Evolutionary conservation across 1,284 basidiomycete genomes (phyloP).

Genomic region (Vanrija sp.): DNA sequence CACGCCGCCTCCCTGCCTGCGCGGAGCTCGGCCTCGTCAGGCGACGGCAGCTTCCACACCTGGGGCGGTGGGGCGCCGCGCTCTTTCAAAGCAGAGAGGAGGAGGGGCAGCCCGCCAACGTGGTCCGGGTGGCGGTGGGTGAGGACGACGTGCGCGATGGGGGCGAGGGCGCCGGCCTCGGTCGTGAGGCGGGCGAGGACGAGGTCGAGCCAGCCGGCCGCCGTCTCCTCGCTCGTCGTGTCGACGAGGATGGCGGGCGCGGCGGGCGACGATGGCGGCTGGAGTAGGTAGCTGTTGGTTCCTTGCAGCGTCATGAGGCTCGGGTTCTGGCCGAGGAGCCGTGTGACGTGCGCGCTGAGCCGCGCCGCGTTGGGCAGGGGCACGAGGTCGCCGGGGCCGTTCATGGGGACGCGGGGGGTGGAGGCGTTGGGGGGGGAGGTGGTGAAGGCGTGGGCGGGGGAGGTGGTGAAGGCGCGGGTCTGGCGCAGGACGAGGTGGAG

Average conservation of each 20-base stretch:
- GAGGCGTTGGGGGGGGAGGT: neutral
- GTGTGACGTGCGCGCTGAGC: conserved; percentile 47
- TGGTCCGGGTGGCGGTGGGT: conserved; percentile 92
- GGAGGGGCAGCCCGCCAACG: conserved; percentile 66
- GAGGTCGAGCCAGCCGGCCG: conserved; percentile 42
- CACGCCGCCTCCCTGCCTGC: conserved; percentile 5
- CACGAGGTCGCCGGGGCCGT: conserved; percentile 19
- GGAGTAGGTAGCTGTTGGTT: conserved; percentile 89
- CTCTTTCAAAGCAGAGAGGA: conserved; percentile 63
- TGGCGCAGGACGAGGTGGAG: neutral
- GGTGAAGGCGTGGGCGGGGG: neutral
- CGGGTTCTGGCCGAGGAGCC: conserved; percentile 68
- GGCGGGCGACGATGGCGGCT: conserved; percentile 53
- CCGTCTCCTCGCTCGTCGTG: conserved; percentile 70
- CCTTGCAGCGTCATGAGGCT: conserved; percentile 89
- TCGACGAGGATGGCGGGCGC: conserved; percentile 77
- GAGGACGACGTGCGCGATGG: conserved; percentile 75
- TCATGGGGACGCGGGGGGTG: conserved; percentile 1
- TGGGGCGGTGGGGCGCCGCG: conserved; percentile 44
- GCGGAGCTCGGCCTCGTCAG: conserved; percentile 35
- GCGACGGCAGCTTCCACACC: conserved; percentile 50
- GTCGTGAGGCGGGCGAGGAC: conserved; percentile 29
- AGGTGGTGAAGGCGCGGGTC: neutral
- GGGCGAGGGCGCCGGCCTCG: conserved; percentile 11
- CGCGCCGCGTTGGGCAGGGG: conserved; percentile 30